These are phyloP conservation scores for Rhynchosporium graminicola DNA, from an alignment of 2,329 filamentous ascomycete species.

Conservation along the genomic window DNA sequence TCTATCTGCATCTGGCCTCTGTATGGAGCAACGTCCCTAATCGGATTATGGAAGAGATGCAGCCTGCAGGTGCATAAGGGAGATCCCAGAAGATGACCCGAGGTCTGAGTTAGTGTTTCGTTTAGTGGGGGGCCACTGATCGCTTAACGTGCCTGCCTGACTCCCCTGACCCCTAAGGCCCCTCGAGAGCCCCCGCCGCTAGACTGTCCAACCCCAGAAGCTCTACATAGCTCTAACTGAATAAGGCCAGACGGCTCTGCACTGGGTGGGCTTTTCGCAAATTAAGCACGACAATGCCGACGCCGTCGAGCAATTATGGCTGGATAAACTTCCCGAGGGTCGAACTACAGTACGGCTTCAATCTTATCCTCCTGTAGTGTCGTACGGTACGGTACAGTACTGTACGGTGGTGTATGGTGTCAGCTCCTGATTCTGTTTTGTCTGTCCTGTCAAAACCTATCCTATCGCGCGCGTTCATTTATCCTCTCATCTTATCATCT, in stretches of 20 bases:
- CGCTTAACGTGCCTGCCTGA: background rate
- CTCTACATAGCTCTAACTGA: background rate
- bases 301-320: background rate
- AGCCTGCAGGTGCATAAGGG: background rate
- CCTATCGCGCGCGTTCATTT: constrained; percentile 1
- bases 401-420: too few relatives aligned
- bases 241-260: background rate
- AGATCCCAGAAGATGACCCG: background rate
- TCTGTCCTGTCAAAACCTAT: constrained; percentile 1
- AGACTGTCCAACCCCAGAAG: background rate
- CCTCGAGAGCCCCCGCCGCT: background rate
- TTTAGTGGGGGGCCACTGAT: background rate
- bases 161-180: background rate
- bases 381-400: too few relatives aligned
- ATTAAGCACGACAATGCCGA: constrained; percentile 7
- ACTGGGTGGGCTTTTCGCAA: background rate
- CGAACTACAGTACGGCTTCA: constrained; percentile 10
- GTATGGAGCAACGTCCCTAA: background rate
- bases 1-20: background rate
- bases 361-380: background rate
- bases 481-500: background rate
- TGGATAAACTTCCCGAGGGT: constrained; percentile 8
- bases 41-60: background rate
- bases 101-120: background rate
- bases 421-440: background rate